Percentiles rank a stretch among this genome's conserved stretches.
These are phyloP conservation scores for Coleophoma eucalyptorum DNA, from an alignment of 2,329 filamentous ascomycete genomes.

Conservation along the genomic window DNA sequence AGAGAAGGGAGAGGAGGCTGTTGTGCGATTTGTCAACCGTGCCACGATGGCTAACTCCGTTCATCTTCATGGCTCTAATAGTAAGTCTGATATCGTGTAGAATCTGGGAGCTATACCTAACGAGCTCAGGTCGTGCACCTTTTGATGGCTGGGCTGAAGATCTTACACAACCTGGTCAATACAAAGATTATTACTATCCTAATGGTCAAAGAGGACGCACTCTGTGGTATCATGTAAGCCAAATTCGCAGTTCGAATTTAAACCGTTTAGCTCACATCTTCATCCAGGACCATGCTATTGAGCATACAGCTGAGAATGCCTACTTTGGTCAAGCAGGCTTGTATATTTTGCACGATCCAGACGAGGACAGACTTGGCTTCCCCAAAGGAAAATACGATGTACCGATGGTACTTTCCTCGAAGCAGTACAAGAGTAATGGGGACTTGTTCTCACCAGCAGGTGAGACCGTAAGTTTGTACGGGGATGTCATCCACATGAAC, in stretches of 20 bases:
- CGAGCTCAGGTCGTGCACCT: slow-evolving; percentile 25
- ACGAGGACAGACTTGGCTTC: slow-evolving; percentile 41
- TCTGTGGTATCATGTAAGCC: slow-evolving; percentile 41
- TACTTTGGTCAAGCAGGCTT: slow-evolving; percentile 52
- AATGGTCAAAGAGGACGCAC: slow-evolving; percentile 47
- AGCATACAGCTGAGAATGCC: slow-evolving; percentile 45
- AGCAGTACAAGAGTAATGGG: slow-evolving; percentile 46
- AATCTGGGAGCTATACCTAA: too few relatives aligned
- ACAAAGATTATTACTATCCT: slow-evolving; percentile 59
- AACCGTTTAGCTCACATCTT: too few relatives aligned
- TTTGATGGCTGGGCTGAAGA: slow-evolving; percentile 51
- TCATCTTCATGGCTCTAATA: slow-evolving; percentile 51
- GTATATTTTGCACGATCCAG: slow-evolving; percentile 46
- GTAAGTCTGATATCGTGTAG: slow-evolving; percentile 7
- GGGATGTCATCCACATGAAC: slow-evolving; percentile 54
- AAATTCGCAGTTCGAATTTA: too few relatives aligned
- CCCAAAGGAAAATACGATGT: slow-evolving; percentile 48
- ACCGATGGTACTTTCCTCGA: slow-evolving; percentile 43
- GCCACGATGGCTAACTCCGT: slow-evolving; percentile 15
- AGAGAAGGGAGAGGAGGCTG: slow-evolving; percentile 41
- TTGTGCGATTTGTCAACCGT: slow-evolving; percentile 29
- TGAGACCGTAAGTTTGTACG: slow-evolving; percentile 43
- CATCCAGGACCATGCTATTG: slow-evolving; percentile 30
- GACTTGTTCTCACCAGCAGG: slow-evolving; percentile 39
- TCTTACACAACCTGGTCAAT: slow-evolving; percentile 42